Evolutionary conservation across 2,329 filamentous ascomycete genomes (phyloP).

Genomic region (Fusarium humuli): DNA sequence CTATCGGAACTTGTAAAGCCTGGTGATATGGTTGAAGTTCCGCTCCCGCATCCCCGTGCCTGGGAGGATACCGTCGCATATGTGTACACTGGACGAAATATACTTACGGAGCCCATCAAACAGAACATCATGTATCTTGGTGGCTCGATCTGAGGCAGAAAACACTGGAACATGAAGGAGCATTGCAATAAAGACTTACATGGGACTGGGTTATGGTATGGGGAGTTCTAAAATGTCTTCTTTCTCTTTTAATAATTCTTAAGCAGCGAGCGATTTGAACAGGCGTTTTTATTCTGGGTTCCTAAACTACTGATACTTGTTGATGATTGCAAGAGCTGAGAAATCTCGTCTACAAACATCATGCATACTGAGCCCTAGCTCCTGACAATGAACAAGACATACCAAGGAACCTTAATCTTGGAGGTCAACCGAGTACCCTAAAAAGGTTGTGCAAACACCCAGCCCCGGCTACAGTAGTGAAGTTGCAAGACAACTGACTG

Average conservation of each 20-base stretch:
- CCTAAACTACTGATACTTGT: background rate
- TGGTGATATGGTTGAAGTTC: constrained; percentile 68
- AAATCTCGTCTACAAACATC: background rate
- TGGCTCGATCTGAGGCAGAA: constrained; percentile 56
- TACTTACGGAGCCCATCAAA: constrained; percentile 58
- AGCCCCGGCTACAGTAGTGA: no score
- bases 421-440: no score
- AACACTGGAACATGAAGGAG: background rate
- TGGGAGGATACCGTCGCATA: constrained; percentile 68
- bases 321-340: background rate
- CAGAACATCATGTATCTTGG: constrained; percentile 68
- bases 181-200: background rate
- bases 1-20: constrained; percentile 63
- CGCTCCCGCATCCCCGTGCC: constrained; percentile 66
- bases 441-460: background rate
- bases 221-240: background rate
- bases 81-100: constrained; percentile 64
- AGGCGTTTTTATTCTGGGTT: background rate
- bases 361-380: no score
- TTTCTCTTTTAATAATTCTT: constrained; percentile 5
- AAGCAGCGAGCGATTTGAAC: constrained; percentile 1
- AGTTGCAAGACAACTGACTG: background rate
- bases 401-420: background rate
- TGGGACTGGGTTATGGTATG: background rate
- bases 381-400: background rate